Percentiles rank a stretch among this genome's conserved stretches.
phyloP scores from a whole-genome alignment of 2,329 filamentous ascomycete species.

The Diplodia sapinea region DNA sequence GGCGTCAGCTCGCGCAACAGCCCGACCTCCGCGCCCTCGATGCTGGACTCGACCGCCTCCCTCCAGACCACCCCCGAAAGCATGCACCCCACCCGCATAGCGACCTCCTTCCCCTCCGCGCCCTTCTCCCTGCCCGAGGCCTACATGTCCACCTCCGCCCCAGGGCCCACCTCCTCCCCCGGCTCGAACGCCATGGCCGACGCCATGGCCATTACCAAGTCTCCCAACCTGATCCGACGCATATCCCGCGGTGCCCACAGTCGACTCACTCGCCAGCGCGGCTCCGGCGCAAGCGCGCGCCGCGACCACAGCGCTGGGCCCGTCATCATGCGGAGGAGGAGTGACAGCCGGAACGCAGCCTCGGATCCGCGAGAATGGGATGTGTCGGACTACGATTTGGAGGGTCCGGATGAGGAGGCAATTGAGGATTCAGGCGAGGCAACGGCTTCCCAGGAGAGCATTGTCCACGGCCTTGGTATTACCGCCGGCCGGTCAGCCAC shows the following conservation, averaged over 20 bases:
- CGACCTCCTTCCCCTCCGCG: slow-evolving; percentile 57
- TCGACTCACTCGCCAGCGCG: slow-evolving; percentile 72
- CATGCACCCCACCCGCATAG: slow-evolving; percentile 61
- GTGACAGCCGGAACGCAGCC: slow-evolving; percentile 79
- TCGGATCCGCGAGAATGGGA: slow-evolving; percentile 51
- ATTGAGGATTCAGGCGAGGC: slow-evolving; percentile 52
- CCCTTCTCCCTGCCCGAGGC: slow-evolving; percentile 76
- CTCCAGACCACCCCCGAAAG: slow-evolving; percentile 71
- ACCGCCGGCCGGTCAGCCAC: slow-evolving; percentile 37
- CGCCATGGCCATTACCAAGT: slow-evolving; percentile 62
- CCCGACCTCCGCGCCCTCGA: slow-evolving; percentile 46
- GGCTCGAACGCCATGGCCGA: slow-evolving; percentile 71
- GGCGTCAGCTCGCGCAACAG: slow-evolving; percentile 49
- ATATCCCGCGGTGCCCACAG: slow-evolving; percentile 81
- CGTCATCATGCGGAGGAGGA: slow-evolving; percentile 82
- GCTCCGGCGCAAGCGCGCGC: slow-evolving; percentile 71
- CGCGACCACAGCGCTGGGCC: slow-evolving; percentile 90
- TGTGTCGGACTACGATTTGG: slow-evolving; percentile 58
- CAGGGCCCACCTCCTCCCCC: slow-evolving; percentile 56
- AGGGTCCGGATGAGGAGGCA: slow-evolving; percentile 59
- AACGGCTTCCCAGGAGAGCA: slow-evolving; percentile 39
- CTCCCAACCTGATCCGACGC: slow-evolving; percentile 76
- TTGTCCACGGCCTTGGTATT: slow-evolving; percentile 51
- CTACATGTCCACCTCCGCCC: slow-evolving; percentile 59
- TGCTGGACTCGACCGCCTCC: slow-evolving; percentile 60